Percentiles rank a stretch among this genome's conserved stretches.
Conservation (phyloP, 2,329 filamentous ascomycete genomes). For the Zymoseptoria crescenta region DNA sequence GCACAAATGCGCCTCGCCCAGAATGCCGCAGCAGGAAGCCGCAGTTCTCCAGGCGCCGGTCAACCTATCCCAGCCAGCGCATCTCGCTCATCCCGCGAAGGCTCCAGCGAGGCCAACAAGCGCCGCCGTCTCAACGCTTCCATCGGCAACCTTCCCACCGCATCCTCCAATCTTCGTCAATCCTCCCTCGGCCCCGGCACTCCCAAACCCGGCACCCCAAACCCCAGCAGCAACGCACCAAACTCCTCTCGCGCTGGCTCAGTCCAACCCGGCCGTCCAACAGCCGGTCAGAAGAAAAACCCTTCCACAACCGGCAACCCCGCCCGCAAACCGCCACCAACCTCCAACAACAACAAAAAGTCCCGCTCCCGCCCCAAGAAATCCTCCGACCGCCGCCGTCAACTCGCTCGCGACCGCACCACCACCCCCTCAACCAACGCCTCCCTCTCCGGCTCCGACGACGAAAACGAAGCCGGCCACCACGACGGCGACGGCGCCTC, state of each 20-base stretch:
- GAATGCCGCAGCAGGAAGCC: conserved; percentile 19
- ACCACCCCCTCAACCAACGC: conserved; percentile 27
- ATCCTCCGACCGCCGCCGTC: conserved; percentile 26
- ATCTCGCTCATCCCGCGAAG: conserved; percentile 28
- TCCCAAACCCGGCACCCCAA: conserved; percentile 51
- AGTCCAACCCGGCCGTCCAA: conserved; percentile 41
- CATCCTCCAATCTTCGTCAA: conserved; percentile 51
- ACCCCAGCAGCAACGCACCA: conserved; percentile 31
- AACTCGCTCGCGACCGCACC: conserved; percentile 27
- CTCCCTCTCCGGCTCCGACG: conserved; percentile 20
- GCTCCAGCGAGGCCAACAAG: conserved; percentile 44
- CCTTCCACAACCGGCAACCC: conserved; percentile 13
- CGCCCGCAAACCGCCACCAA: conserved; percentile 45
- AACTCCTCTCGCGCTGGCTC: conserved; percentile 50
- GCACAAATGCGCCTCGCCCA: conserved; percentile 40
- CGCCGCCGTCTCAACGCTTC: conserved; percentile 50
- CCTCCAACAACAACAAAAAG: conserved; percentile 32
- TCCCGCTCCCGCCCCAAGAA: conserved; percentile 20
- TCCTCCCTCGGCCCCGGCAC: conserved; percentile 57
- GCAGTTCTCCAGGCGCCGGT: conserved; percentile 11
- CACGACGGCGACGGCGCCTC: conserved; percentile 7
- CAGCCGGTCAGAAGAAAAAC: conserved; percentile 22
- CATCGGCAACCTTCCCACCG: conserved; percentile 46
- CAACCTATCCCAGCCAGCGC: conserved; percentile 18
- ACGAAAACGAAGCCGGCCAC: conserved; percentile 7